Conservation (phyloP, 2,329 filamentous ascomycete species). For the Calonectria hongkongensis region DNA sequence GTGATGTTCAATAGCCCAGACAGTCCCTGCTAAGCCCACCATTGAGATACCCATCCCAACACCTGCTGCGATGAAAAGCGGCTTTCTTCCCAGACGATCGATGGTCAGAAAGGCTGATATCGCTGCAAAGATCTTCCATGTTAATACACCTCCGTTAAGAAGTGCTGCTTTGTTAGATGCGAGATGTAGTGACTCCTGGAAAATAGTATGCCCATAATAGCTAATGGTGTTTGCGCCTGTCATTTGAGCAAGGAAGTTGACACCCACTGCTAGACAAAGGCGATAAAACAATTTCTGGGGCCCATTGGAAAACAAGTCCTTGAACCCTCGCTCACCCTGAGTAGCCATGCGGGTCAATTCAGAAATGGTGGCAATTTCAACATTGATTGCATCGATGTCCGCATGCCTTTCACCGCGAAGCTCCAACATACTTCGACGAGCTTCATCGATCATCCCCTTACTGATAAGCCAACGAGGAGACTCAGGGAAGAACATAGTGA, state of each 20-base stretch:
- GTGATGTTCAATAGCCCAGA: background rate
- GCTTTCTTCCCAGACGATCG: background rate
- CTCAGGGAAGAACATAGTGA: slow-evolving; percentile 17
- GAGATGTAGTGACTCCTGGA: background rate
- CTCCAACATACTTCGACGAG: background rate
- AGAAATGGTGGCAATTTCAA: background rate
- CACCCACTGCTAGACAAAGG: background rate
- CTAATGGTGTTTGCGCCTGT: background rate
- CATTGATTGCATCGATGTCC: background rate
- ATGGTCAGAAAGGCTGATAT: background rate
- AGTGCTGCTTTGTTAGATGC: background rate
- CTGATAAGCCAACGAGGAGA: slow-evolving; percentile 18
- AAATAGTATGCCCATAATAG: background rate
- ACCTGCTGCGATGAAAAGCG: background rate
- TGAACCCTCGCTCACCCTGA: background rate
- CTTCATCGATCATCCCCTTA: background rate
- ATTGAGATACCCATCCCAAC: background rate
- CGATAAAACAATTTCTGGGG: background rate
- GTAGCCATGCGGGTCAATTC: background rate
- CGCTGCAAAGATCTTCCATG: background rate
- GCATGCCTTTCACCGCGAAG: background rate
- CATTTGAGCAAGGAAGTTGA: background rate
- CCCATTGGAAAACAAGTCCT: background rate
- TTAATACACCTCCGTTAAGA: background rate
- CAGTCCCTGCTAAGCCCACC: background rate